Evolutionary conservation across 208 protist genomes (phyloP), one percentile per base, ranked within the genome.

Genomic region (Crithidia acanthocephali): DNA sequence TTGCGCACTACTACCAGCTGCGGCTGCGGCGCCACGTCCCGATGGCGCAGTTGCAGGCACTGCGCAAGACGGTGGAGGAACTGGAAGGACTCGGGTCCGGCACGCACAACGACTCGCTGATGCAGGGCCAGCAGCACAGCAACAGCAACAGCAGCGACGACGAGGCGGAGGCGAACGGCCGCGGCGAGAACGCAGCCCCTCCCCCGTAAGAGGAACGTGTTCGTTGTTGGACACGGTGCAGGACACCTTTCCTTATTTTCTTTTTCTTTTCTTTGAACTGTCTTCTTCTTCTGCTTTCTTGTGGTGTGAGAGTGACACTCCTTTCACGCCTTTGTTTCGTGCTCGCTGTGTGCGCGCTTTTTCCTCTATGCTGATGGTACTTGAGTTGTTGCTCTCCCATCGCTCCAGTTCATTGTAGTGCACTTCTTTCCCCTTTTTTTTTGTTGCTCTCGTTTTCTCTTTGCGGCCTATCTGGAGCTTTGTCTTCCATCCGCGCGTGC

Each of bases 1-100:
- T 95, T 20, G 80, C 84, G 47, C 44, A 68, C 30, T 92, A 95
- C 79, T 90, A 84, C 56, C 70, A 86, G 56, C 73, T 86, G 42
- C 79, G 82, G 20, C 76, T 87, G 53, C 72, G 83, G 56, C 86
- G 89, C 3, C 80, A 86, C 61, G 59, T 87, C 7, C 81, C 80
- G 6, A 57, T 87, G 33, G 63, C 68, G n/a, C 77, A 91, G 77
- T 72, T 91, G 48, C 58, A 74, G 50, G 65, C 63, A 23, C 72
- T 89, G 48, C 76, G 84, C 28, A 68, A 74, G 51, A 52, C 66
- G 25, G 72, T 84, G 28, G 78, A 55, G 42, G 70, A 70, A 47
- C 47, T 69, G 56, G 71, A 76, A 27, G 47, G 33, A 23, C 45
- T 44, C n/a, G 62, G 11, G 61, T 18, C 25, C 15, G 51, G 23